phyloP scores from a whole-genome alignment of 164 flowering plant species.

The Vitis rupestris region DNA sequence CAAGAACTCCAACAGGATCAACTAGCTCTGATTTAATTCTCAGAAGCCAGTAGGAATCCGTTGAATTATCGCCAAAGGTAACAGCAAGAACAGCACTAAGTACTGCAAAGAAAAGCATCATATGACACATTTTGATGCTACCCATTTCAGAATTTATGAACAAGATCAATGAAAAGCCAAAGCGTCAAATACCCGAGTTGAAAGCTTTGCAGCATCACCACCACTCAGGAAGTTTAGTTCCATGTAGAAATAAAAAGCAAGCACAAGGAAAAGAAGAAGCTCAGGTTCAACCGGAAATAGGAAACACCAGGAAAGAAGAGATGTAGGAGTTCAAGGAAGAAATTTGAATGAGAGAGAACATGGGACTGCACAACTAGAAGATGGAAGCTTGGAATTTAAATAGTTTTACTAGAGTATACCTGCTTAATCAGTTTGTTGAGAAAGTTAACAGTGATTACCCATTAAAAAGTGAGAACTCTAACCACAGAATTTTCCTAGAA shows the following conservation, averaged over 20 bases:
- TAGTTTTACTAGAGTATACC: conserved; percentile 24
- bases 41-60: conserved; percentile 62
- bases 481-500: neutral
- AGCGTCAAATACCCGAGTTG: conserved; percentile 6
- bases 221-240: neutral
- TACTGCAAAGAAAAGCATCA: conserved; percentile 39
- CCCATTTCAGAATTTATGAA: conserved; percentile 34
- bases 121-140: conserved; percentile 22
- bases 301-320: neutral
- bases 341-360: conserved; percentile 12
- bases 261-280: conserved; percentile 13
- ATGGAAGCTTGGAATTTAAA: conserved; percentile 35
- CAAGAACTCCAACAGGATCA: conserved; percentile 59
- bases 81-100: conserved; percentile 26
- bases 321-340: conserved; percentile 4
- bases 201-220: neutral
- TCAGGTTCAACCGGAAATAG: neutral
- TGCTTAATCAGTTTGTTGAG: conserved; percentile 16
- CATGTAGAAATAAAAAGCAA: conserved; percentile 9
- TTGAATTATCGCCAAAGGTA: conserved; percentile 29
- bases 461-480: conserved; percentile 19
- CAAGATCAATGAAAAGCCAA: conserved; percentile 8
- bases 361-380: conserved; percentile 11
- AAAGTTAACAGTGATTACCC: conserved; percentile 11
- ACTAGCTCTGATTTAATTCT: conserved; percentile 56